These are phyloP conservation scores for Austroboletus rostrupii DNA, from an alignment of 1,284 basidiomycete species.

Conservation along the genomic window DNA sequence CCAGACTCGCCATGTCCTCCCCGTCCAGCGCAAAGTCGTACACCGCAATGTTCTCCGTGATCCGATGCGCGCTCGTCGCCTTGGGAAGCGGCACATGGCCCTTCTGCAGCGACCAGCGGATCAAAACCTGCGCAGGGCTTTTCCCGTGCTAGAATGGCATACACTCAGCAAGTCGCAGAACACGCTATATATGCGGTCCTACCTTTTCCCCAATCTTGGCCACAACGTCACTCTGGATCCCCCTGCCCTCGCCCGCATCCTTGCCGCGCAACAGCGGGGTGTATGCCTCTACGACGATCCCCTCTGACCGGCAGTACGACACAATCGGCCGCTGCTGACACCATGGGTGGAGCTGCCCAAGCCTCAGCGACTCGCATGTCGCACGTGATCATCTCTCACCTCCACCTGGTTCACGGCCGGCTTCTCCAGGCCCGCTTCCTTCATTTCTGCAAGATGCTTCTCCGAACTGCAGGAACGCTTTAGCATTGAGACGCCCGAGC, in stretches of 20 bases:
- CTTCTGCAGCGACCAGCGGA: constrained; percentile 69
- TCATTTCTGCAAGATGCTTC: constrained; percentile 45
- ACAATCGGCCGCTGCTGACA: constrained; percentile 52
- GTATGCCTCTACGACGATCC: constrained; percentile 51
- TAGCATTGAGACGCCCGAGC: not conserved
- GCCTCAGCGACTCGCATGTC: not conserved
- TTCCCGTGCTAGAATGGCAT: constrained; percentile 30
- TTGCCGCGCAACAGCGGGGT: constrained; percentile 43
- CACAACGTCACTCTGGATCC: constrained; percentile 36
- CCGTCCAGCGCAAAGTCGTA: constrained; percentile 37
- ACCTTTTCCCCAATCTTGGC: constrained; percentile 39
- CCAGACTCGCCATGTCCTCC: constrained; percentile 35
- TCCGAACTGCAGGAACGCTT: constrained; percentile 18
- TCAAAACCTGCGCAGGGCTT: constrained; percentile 55
- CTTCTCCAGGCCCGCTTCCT: constrained; percentile 32
- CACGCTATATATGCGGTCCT: not conserved
- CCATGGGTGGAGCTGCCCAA: constrained; percentile 46
- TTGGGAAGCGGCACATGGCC: constrained; percentile 43
- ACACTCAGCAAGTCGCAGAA: constrained; percentile 2
- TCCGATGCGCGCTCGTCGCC: constrained; percentile 34
- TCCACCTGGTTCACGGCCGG: constrained; percentile 57
- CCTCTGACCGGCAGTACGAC: constrained; percentile 43
- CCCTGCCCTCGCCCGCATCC: constrained; percentile 20
- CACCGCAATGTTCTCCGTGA: constrained; percentile 39
- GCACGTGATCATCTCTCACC: constrained; percentile 14